Evolutionary conservation across 352 stramenopile species (phyloP), one percentile per base, ranked within the genome.

Genomic region (Phytophthora rubi): DNA sequence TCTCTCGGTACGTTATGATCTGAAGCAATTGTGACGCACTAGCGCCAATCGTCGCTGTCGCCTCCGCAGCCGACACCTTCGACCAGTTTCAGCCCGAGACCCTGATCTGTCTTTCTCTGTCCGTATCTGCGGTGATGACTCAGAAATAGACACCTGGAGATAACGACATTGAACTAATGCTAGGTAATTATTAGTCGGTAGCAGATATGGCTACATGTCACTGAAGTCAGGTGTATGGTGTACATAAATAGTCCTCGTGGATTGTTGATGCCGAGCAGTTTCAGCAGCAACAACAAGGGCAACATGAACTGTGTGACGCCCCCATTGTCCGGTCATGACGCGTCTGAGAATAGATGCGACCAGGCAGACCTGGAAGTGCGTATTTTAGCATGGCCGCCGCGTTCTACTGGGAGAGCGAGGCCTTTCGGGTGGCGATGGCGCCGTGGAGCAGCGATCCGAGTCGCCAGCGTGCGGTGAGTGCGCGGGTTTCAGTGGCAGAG

Each of bases 401-500:
- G 3, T 77, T 77, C 58, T 47, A 55, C 23, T 83, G 67, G 70
- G 63, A 76, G 48, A 61, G 51, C 9, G 26, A 59, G 10, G 48
- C 21, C 5, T 69, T 80, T 15, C 33, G 15, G 1, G 28, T 81
- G 54, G 63, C 71, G 7, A 8, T 79, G 28, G 80, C 68, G 21
- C 72, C 77, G 8, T 79, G 65, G 68, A 28, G 35, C 15, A 58
- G n/a, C 3, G 57, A 74, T 5, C 16, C 56, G 1, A 26, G 21
- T 42, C 47, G 37, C 47, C 79, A 89, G 53, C 56, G 10, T 47
- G 68, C 62, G 15, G 67, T 70, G 33, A 28, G 23, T 5, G 67
- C 61, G 16, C 44, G 56, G 3, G 75, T 86, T 13, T 12, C n/a
- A 3, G 77, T 85, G n/a, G 28, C 56, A 48, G 82, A 88, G 59